These are phyloP conservation scores for Rhynchosporium agropyri DNA, from an alignment of 2,329 filamentous ascomycete species.

Conservation along the genomic window DNA sequence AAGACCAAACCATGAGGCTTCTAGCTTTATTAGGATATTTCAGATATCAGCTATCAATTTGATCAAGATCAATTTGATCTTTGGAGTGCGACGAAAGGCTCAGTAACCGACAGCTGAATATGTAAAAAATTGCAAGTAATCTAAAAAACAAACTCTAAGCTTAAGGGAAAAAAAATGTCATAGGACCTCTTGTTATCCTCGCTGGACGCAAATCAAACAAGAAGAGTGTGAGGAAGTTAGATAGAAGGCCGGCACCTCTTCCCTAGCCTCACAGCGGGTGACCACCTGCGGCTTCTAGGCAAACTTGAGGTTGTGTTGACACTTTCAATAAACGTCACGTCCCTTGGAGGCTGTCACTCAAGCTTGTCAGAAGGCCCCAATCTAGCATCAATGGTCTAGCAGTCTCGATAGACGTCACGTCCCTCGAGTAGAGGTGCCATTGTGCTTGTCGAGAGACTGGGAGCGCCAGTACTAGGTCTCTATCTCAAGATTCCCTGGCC, in stretches of 20 bases:
- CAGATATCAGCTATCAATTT: too few species aligned
- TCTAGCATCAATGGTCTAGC: background rate
- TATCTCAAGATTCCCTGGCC: background rate
- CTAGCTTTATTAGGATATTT: too few species aligned
- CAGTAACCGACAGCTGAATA: too few species aligned
- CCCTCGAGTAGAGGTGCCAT: background rate
- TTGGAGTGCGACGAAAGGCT: too few species aligned
- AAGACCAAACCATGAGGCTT: too few species aligned
- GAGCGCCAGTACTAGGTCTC: background rate
- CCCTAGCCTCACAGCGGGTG: background rate
- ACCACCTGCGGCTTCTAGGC: background rate
- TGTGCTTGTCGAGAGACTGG: background rate
- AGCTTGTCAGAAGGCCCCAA: background rate
- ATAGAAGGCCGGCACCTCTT: background rate
- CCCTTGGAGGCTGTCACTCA: background rate
- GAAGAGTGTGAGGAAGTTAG: background rate
- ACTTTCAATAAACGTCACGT: background rate
- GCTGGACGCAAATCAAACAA: background rate
- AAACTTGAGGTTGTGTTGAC: background rate
- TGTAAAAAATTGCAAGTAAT: too few species aligned
- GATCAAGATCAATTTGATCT: too few species aligned
- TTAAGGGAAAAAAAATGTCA: background rate
- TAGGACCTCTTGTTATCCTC: background rate
- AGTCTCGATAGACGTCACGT: background rate
- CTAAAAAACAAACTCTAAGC: too few species aligned